A percentile compares a stretch with the other conserved stretches of the same genome.
phyloP scores from a whole-genome alignment of 345 rosid species.

The rapeseed (Brassica napus) region Da-Ae NC_063436.1:28448501-28449000 shows the following conservation, averaged over 20 bases:
- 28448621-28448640: conserved; percentile 40
- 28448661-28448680: conserved; percentile 47
- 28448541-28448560: conserved; percentile 52
- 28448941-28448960: too few relatives aligned
- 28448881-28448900: too few relatives aligned
- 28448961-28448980: too few relatives aligned
- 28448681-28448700: conserved; percentile 45
- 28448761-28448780: neutral
- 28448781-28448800: too few relatives aligned
- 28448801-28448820: too few relatives aligned
- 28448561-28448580: conserved; percentile 40
- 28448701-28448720: conserved; percentile 42
- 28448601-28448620: conserved; percentile 34
- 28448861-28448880: too few relatives aligned
- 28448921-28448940: too few relatives aligned
- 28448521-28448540: conserved; percentile 37
- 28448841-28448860: too few relatives aligned
- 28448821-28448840: too few relatives aligned
- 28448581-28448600: conserved; percentile 37
- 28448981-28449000: too few relatives aligned
- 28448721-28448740: neutral
- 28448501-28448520: conserved; percentile 42
- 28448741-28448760: conserved; percentile 7
- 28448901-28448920: too few relatives aligned
- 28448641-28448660: conserved; percentile 43